Conservation (phyloP, 148 eudicot species). For the Cornus controversa region DNA sequence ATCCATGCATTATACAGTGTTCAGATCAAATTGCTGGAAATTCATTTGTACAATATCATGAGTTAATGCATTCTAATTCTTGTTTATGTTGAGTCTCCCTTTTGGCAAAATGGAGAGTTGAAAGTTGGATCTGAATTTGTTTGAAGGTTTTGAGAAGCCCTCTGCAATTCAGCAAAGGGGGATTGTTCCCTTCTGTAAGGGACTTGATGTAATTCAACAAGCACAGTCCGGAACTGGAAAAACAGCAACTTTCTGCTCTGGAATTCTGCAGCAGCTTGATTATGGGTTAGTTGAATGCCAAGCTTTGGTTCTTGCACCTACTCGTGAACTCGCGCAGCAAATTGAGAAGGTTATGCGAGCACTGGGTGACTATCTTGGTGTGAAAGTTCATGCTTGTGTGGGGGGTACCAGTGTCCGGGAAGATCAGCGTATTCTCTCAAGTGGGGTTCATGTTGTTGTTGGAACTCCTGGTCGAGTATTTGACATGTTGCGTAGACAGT, state of each 20-base stretch:
- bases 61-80: not conserved
- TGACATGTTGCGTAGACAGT: conserved; percentile 74
- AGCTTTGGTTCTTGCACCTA: conserved; percentile 59
- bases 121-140: conserved; percentile 4
- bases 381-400: conserved; percentile 84
- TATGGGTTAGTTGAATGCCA: conserved; percentile 50
- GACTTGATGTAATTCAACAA: conserved; percentile 64
- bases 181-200: conserved; percentile 61
- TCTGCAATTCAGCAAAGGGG: conserved; percentile 71
- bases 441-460: conserved; percentile 78
- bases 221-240: conserved; percentile 73
- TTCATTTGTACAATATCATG: not conserved
- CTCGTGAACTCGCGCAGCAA: conserved; percentile 64
- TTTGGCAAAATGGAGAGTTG: not conserved
- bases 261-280: conserved; percentile 55
- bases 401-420: conserved; percentile 85
- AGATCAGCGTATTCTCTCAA: conserved; percentile 64
- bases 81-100: conserved; percentile 6
- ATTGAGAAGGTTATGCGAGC: conserved; percentile 70
- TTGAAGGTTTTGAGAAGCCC: conserved; percentile 63
- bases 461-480: conserved; percentile 87
- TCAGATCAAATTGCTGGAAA: not conserved
- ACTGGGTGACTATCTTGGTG: conserved; percentile 69
- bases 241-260: conserved; percentile 71
- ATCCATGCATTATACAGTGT: not conserved